These are phyloP conservation scores for Pythium aquatile DNA, from an alignment of 352 stramenopile species.

Conservation along the genomic window DNA sequence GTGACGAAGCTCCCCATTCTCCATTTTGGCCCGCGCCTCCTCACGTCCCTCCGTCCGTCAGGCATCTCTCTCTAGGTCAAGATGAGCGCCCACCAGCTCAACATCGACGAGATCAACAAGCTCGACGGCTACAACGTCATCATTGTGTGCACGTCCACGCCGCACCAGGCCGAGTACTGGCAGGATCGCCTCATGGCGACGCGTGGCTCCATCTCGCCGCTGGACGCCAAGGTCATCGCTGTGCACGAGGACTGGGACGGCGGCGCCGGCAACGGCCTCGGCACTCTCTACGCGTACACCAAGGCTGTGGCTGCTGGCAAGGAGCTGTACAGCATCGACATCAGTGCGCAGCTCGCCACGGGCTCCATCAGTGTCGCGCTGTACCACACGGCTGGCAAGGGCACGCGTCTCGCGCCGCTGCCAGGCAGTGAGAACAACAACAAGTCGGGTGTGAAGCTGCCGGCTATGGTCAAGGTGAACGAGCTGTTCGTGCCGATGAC, in stretches of 20 bases:
- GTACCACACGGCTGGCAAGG: slow-evolving; percentile 98
- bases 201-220: slow-evolving; percentile 74
- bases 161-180: slow-evolving; percentile 96
- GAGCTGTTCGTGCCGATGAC: slow-evolving; percentile 92
- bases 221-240: slow-evolving; percentile 92
- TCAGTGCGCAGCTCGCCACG: slow-evolving; percentile 71
- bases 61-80: slow-evolving; percentile 16
- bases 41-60: background rate
- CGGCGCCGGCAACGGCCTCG: slow-evolving; percentile 95
- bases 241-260: slow-evolving; percentile 96
- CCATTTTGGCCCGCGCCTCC: slow-evolving; percentile 23
- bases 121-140: slow-evolving; percentile 94
- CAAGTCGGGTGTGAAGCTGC: slow-evolving; percentile 98
- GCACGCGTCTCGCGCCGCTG: slow-evolving; percentile 95
- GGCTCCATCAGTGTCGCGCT: slow-evolving; percentile 91
- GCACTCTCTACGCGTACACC: slow-evolving; percentile 95
- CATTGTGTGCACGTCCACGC: slow-evolving; percentile 97
- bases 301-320: slow-evolving; percentile 91
- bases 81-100: slow-evolving; percentile 66
- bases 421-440: slow-evolving; percentile 99
- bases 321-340: slow-evolving; percentile 84
- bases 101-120: slow-evolving; percentile 85
- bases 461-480: slow-evolving; percentile 89
- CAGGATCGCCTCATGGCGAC: slow-evolving; percentile 92
- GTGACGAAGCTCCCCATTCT: slow-evolving; percentile 12